phyloP scores from a whole-genome alignment of 441 rosid species.

The Populus hybrid region DNA sequence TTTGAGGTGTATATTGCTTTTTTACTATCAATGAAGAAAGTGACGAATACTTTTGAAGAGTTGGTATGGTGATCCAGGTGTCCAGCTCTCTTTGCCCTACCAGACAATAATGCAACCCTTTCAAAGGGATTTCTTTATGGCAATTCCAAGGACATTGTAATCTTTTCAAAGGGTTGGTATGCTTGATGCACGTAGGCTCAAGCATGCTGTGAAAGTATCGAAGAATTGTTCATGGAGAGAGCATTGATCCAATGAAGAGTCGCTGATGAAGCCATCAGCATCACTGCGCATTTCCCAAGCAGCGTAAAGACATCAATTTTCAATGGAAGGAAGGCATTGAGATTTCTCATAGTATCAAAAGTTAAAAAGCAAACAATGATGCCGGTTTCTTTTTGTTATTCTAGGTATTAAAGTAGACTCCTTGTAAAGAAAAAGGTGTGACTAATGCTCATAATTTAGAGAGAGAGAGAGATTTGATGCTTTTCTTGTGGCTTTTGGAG shows the following conservation, averaged over 20 bases:
- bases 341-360: not conserved
- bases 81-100: no score
- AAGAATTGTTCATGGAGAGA: not conserved
- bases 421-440: not conserved
- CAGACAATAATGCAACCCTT: not conserved
- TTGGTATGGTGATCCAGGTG: not conserved
- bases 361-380: not conserved
- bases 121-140: not conserved
- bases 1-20: not conserved
- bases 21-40: not conserved
- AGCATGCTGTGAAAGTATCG: no score
- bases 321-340: not conserved
- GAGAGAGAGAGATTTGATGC: slow-evolving; percentile 4
- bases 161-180: no score
- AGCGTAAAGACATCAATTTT: no score
- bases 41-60: not conserved
- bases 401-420: not conserved
- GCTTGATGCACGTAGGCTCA: not conserved
- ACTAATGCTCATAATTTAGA: not conserved
- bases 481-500: slow-evolving; percentile 19
- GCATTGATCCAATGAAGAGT: not conserved
- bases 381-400: slow-evolving; percentile 13
- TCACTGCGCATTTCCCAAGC: not conserved
- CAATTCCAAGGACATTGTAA: no score
- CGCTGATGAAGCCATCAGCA: not conserved